These are phyloP conservation scores for Scolecobasidium constrictum DNA, from an alignment of 2,329 filamentous ascomycete genomes.

Conservation along the genomic window DNA sequence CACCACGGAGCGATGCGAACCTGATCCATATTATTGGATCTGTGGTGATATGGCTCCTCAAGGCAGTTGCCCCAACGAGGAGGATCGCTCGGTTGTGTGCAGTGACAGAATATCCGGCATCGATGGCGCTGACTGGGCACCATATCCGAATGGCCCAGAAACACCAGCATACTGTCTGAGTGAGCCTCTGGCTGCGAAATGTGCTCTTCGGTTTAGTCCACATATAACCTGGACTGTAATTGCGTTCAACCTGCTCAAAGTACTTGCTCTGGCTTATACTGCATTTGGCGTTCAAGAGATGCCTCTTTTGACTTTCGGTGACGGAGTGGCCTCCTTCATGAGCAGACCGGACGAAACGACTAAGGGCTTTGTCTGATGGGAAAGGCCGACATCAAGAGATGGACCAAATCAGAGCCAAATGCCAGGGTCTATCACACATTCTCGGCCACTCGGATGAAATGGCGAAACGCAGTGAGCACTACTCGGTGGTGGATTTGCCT, in stretches of 20 bases:
- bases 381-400: slow-evolving; percentile 2
- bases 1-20: too few relatives aligned
- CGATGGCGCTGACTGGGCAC: not conserved
- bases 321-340: slow-evolving; percentile 12
- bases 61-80: too few relatives aligned
- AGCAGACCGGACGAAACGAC: slow-evolving; percentile 8
- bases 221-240: slow-evolving; percentile 15
- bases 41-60: too few relatives aligned
- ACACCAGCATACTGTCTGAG: not conserved
- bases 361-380: slow-evolving; percentile 8
- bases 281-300: slow-evolving; percentile 12
- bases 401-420: not conserved
- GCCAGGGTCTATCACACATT: too few relatives aligned
- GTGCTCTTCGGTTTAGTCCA: slow-evolving; percentile 14
- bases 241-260: slow-evolving; percentile 13
- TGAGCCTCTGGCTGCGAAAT: slow-evolving; percentile 9
- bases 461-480: not conserved
- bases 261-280: slow-evolving; percentile 12
- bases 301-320: slow-evolving; percentile 15
- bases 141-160: not conserved
- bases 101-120: too few relatives aligned
- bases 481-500: not conserved
- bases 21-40: not conserved
- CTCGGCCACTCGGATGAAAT: not conserved
- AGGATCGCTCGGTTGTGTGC: too few relatives aligned